Evolutionary conservation across 352 stramenopile genomes (phyloP).

Genomic region (Phytophthora multivora): DNA sequence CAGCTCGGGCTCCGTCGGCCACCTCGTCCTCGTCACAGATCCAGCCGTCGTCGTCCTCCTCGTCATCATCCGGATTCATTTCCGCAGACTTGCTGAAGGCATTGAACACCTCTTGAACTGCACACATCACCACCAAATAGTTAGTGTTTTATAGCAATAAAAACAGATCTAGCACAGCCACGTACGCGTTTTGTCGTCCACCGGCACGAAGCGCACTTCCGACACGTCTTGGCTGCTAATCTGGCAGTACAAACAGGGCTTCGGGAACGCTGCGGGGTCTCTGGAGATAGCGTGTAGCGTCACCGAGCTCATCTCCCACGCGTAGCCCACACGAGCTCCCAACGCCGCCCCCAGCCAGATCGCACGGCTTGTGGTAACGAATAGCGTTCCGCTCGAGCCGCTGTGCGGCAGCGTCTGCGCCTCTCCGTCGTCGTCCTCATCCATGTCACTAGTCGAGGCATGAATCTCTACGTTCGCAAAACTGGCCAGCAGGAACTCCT

Average conservation of each 20-base stretch:
- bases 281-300: constrained; percentile 82
- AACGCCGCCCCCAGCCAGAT: constrained; percentile 60
- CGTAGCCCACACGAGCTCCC: constrained; percentile 56
- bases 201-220: constrained; percentile 80
- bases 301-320: constrained; percentile 73
- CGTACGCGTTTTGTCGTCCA: constrained; percentile 67
- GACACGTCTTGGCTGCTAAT: constrained; percentile 68
- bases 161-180: constrained; percentile 8
- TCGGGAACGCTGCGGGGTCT: constrained; percentile 62
- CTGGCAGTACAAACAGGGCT: constrained; percentile 85
- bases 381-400: constrained; percentile 20
- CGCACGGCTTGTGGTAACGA: constrained; percentile 56
- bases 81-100: constrained; percentile 83
- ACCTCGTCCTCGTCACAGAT: constrained; percentile 88
- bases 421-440: constrained; percentile 29
- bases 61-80: constrained; percentile 80
- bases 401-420: constrained; percentile 22
- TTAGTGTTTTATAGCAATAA: background rate
- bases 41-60: constrained; percentile 65
- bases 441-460: constrained; percentile 26
- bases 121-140: constrained; percentile 1
- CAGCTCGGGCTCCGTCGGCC: constrained; percentile 58
- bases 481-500: constrained; percentile 66
- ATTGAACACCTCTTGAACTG: constrained; percentile 77
- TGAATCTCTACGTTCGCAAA: constrained; percentile 57